Evolutionary conservation across 345 rosid species (phyloP).

Genomic region (Alliaria petiolata): DNA sequence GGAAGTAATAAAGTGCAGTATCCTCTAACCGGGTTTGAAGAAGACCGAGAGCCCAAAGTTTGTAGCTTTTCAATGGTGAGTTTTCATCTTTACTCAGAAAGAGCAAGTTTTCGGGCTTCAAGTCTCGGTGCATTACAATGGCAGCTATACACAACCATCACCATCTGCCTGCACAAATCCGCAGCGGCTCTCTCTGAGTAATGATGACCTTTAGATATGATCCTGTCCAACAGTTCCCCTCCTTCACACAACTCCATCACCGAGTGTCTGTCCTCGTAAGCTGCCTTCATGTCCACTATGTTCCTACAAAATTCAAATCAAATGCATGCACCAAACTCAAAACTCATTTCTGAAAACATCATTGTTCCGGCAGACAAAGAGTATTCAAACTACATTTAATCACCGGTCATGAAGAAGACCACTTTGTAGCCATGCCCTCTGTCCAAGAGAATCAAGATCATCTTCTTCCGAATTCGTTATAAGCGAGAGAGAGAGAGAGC

Average conservation of each 20-base stretch:
- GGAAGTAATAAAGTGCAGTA: too few species aligned
- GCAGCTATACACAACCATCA: conserved; percentile 84
- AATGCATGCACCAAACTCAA: neutral
- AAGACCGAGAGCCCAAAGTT: conserved; percentile 64
- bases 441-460: too few species aligned
- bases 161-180: conserved; percentile 76
- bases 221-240: conserved; percentile 97
- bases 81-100: conserved; percentile 58
- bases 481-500: neutral
- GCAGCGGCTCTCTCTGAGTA: conserved; percentile 95
- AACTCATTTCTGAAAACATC: neutral
- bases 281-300: conserved; percentile 90
- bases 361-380: neutral
- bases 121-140: conserved; percentile 92
- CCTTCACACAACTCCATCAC: conserved; percentile 91
- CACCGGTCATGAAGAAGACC: too few species aligned
- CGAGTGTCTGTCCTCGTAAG: conserved; percentile 78
- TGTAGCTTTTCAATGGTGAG: conserved; percentile 91
- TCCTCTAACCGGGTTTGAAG: too few species aligned
- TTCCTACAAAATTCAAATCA: conserved; percentile 42
- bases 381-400: neutral
- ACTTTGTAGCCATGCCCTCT: too few species aligned
- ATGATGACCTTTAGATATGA: conserved; percentile 84
- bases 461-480: neutral
- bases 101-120: conserved; percentile 96